A percentile compares a stretch with the other conserved stretches of the same genome.
phyloP scores from a whole-genome alignment of 139 green algal species.

The Pycnococcus provasolii region DNA sequence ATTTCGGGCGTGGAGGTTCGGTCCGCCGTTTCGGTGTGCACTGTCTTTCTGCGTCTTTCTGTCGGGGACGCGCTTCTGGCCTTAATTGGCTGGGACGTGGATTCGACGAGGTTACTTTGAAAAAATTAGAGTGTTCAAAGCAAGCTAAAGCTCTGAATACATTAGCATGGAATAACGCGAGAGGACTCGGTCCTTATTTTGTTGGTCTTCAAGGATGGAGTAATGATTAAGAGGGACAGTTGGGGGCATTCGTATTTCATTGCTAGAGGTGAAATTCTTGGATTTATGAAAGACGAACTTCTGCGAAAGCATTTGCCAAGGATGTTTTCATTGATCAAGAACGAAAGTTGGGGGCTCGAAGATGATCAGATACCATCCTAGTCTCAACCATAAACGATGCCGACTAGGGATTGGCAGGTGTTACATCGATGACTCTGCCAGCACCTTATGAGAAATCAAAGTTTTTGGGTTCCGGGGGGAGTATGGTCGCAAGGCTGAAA shows the following conservation, averaged over 20 bases:
- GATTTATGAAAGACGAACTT: constrained; percentile 97
- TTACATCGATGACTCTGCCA: constrained; percentile 90
- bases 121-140: constrained; percentile 96
- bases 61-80: constrained; percentile 72
- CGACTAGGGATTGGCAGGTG: constrained; percentile 93
- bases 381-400: constrained; percentile 98
- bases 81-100: constrained; percentile 70
- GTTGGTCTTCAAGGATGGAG: constrained; percentile 82
- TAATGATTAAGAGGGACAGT: constrained; percentile 97
- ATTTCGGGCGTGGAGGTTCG: constrained; percentile 61
- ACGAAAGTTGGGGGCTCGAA: constrained; percentile 97
- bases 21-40: constrained; percentile 74
- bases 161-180: constrained; percentile 92
- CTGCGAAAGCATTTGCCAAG: constrained; percentile 93
- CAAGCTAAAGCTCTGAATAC: constrained; percentile 85
- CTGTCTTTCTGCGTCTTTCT: constrained; percentile 61
- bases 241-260: constrained; percentile 92
- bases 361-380: constrained; percentile 97
- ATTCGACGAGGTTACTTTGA: constrained; percentile 86
- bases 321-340: constrained; percentile 99
- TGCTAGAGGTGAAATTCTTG: constrained; percentile 97
- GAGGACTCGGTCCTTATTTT: constrained; percentile 88
- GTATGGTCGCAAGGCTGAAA: constrained; percentile 69
- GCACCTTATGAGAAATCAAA: constrained; percentile 99
- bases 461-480: constrained; percentile 93